Conservation (phyloP, 176 grass and related monocot genomes). For the Lolium rigidum region DNA sequence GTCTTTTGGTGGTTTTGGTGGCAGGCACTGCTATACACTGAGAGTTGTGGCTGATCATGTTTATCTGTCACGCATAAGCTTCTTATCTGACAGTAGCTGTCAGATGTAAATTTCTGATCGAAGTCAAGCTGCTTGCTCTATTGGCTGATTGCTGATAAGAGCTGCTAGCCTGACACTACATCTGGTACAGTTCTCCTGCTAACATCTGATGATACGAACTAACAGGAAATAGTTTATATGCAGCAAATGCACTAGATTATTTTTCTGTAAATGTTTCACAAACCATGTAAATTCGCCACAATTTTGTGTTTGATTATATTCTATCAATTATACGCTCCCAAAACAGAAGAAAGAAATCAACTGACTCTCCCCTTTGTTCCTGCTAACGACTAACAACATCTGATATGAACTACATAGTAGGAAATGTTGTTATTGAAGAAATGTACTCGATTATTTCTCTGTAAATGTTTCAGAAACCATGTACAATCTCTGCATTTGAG, state of each 20-base stretch:
- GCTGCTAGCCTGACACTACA: not conserved
- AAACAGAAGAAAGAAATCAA: not conserved
- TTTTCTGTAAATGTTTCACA: conserved; percentile 21
- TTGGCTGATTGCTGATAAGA: not conserved
- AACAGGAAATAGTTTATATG: not conserved
- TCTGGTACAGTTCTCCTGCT: no score
- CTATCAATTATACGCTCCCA: not conserved
- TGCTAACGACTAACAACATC: no score
- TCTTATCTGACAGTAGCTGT: not conserved
- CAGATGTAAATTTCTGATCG: not conserved
- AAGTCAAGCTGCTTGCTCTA: not conserved
- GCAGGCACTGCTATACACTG: not conserved
- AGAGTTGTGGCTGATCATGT: not conserved
- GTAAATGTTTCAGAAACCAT: no score
- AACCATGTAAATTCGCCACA: not conserved
- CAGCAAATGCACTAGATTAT: conserved; percentile 39
- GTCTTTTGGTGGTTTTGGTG: not conserved
- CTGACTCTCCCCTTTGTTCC: no score
- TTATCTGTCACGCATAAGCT: not conserved
- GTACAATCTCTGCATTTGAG: no score
- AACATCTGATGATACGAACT: not conserved
- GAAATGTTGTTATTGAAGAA: no score
- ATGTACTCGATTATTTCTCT: no score
- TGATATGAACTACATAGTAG: no score
- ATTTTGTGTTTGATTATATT: not conserved